These are phyloP conservation scores for Plantago elongata DNA, from an alignment of 257 asterid genomes.

Conservation along the genomic window DNA sequence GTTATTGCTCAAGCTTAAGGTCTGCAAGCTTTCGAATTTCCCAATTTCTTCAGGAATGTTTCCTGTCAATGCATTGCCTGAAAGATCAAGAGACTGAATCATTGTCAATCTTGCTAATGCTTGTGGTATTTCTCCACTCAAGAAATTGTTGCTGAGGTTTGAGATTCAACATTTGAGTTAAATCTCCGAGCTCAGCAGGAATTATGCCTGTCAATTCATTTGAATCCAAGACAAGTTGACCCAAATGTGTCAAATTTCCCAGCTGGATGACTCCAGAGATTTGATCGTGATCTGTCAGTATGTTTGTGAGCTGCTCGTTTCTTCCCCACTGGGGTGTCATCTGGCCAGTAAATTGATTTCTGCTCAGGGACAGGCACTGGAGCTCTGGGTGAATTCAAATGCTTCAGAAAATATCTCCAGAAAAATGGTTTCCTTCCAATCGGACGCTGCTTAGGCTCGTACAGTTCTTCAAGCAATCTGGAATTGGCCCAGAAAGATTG, in stretches of 20 bases:
- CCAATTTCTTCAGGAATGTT: constrained; percentile 45
- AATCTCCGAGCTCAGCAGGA: constrained; percentile 51
- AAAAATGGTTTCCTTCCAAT: constrained; percentile 54
- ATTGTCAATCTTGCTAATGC: constrained; percentile 34
- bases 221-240: constrained; percentile 45
- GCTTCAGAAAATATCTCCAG: constrained; percentile 54
- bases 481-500: constrained; percentile 58
- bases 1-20: constrained; percentile 52
- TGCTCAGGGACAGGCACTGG: constrained; percentile 40
- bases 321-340: constrained; percentile 59
- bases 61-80: constrained; percentile 50
- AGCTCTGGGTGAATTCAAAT: constrained; percentile 62
- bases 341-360: constrained; percentile 52
- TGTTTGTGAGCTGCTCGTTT: constrained; percentile 39
- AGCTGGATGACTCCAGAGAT: constrained; percentile 68
- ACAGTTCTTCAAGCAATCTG: constrained; percentile 65
- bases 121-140: constrained; percentile 61
- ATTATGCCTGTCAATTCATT: constrained; percentile 57
- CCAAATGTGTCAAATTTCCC: constrained; percentile 48
- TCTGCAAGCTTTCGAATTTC: constrained; percentile 32
- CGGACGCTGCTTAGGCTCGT: constrained; percentile 38
- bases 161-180: constrained; percentile 33
- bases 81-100: constrained; percentile 58
- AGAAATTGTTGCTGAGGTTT: constrained; percentile 50
- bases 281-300: constrained; percentile 40